Evolutionary conservation across 139 green algal species (phyloP), one percentile per base, ranked within the genome.

Genomic region (Astrephomene gubernaculifera): DNA sequence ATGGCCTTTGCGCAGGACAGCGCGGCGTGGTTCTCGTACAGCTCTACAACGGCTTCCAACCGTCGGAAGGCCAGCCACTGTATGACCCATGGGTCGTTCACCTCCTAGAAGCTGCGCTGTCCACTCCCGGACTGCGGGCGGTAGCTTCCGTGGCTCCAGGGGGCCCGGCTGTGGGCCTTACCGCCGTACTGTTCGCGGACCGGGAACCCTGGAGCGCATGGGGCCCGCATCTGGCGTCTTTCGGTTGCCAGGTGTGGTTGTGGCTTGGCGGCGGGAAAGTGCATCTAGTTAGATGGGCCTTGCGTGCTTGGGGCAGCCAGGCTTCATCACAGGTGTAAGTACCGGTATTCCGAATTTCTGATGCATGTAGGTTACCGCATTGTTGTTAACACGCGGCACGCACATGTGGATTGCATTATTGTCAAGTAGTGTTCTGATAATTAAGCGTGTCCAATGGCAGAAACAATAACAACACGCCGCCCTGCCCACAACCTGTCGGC

Each of bases 31-130:
- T 71, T 1, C 65, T 85, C 17, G 83, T 91, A 36, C 87, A 91
- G 54, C 87, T 91, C 12, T 91, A 49, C 44, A 91, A 91, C 53
- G 87, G 87, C 35, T 91, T 82, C 43, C 83, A 89, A 2, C 39
- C 70, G 1, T 53, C 39, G 19, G 60, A 69, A 3, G 87, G 87
- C 14, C 87, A 91, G 57, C 83, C 83, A 9, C 7, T 91, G 21
- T 89, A 89, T 65, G 76, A 74, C 36, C 87, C 87, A 0, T 87
- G 73, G 8, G 83, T 80, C 12, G 2, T 87, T 2, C 9, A 44
- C 4, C 71, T 89, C 60, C 29, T 87, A 45, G 87, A 90, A 60
- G 36, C 7, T 2, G 74, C 49, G 22, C 82, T 88, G 33, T 31
- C 45, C 14, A 71, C 64, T 2, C 81, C 81, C 3, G 86, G 81